phyloP scores from a whole-genome alignment of 2,329 filamentous ascomycete genomes.

The Didymella keratinophila region DNA sequence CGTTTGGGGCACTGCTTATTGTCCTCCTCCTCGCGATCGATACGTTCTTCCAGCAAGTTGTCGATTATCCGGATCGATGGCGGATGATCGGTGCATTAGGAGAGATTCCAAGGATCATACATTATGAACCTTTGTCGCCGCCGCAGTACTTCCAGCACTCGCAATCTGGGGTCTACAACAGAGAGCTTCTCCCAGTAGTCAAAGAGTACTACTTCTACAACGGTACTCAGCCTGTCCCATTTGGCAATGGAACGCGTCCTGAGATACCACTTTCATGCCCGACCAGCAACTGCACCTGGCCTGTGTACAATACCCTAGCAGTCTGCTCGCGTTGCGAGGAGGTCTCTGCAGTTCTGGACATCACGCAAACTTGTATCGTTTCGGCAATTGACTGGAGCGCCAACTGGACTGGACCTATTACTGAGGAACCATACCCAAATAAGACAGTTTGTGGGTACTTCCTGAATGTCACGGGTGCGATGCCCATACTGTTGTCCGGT shows the following conservation, averaged over 20 bases:
- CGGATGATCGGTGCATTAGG: no score
- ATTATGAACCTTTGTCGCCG: no score
- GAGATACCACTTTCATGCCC: conserved; percentile 41
- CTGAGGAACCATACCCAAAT: no score
- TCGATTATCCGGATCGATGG: conserved; percentile 1
- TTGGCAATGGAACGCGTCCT: conserved; percentile 35
- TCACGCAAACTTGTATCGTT: no score
- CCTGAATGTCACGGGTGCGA: conserved; percentile 27
- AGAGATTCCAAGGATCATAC: no score
- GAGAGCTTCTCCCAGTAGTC: no score
- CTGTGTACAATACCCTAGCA: conserved; percentile 37
- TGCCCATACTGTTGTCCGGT: conserved; percentile 29
- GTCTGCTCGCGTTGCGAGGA: no score
- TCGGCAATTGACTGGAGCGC: no score
- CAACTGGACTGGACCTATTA: neutral
- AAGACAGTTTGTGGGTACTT: conserved; percentile 38
- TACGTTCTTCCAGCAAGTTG: conserved; percentile 45
- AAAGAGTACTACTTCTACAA: conserved; percentile 10
- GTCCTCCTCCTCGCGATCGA: conserved; percentile 32
- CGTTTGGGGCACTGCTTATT: conserved; percentile 2
- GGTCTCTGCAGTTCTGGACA: no score
- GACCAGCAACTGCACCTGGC: conserved; percentile 44
- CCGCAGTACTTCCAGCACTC: no score
- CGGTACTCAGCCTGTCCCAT: conserved; percentile 28
- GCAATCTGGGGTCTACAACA: no score